These are phyloP conservation scores for Yamadazyma songkhlaensis DNA, from an alignment of 1,139 yeast species.

Conservation along the genomic window DNA sequence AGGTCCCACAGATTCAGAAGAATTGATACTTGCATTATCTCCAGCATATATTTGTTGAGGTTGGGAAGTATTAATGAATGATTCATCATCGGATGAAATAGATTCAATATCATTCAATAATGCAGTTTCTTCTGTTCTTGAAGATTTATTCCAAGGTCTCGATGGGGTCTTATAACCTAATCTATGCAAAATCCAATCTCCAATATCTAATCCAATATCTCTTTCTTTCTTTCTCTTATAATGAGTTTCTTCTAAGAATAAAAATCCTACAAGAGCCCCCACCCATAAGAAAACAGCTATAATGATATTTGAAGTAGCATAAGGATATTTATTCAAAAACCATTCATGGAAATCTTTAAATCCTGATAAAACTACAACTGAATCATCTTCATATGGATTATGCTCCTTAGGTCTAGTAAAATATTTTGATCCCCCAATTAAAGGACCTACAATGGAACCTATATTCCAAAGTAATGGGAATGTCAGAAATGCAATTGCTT, in stretches of 20 bases:
- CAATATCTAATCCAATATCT: conserved; percentile 53
- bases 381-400: conserved; percentile 3
- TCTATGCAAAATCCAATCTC: conserved; percentile 39
- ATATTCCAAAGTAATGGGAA: conserved; percentile 59
- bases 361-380: neutral
- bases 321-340: conserved; percentile 38
- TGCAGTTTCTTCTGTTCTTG: neutral
- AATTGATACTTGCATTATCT: conserved; percentile 12
- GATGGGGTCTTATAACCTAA: conserved; percentile 25
- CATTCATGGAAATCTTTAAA: conserved; percentile 8
- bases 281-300: conserved; percentile 43
- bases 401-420: conserved; percentile 29
- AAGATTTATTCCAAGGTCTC: conserved; percentile 16
- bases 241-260: conserved; percentile 65
- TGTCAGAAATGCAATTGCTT: conserved; percentile 58
- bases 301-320: conserved; percentile 58
- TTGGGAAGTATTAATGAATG: conserved; percentile 2
- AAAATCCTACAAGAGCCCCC: conserved; percentile 40
- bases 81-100: conserved; percentile 6
- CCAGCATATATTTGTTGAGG: conserved; percentile 15
- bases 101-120: conserved; percentile 7
- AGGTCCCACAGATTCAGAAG: conserved; percentile 20
- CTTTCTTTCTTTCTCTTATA: conserved; percentile 34
- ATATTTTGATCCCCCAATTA: conserved; percentile 46
- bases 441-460: conserved; percentile 50